Conservation (phyloP, 768 basidiomycete species). For the Podaxis carcinomalis region DNA sequence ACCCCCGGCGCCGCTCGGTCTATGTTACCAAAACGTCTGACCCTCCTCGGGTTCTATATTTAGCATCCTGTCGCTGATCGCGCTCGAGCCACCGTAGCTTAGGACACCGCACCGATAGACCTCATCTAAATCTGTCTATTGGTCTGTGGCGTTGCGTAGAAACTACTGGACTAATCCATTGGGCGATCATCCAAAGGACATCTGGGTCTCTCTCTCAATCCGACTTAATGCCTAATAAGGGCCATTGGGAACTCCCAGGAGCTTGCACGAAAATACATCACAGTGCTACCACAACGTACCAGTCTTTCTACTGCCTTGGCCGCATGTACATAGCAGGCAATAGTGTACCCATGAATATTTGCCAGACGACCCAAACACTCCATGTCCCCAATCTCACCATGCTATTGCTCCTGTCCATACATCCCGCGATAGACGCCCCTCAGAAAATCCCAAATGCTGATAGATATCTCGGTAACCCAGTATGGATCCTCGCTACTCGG, state of each 20-base stretch:
- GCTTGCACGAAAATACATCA: not conserved
- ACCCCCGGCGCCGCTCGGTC: not conserved
- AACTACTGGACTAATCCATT: not conserved
- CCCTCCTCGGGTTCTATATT: not conserved
- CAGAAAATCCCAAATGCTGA: not conserved
- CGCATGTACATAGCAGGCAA: not conserved
- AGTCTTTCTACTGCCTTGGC: not conserved
- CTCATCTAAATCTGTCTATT: not conserved
- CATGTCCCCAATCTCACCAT: not conserved
- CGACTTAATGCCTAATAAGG: not conserved
- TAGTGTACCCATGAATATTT: not conserved
- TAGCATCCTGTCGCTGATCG: not conserved
- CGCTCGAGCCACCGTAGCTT: conserved; percentile 1
- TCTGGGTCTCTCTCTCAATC: not conserved
- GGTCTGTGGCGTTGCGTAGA: not conserved
- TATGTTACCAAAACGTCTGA: not conserved
- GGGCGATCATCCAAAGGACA: not conserved
- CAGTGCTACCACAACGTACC: not conserved
- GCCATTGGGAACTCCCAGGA: not conserved
- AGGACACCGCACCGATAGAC: not conserved
- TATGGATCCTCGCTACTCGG: not conserved
- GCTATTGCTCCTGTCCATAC: not conserved
- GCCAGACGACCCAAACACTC: not conserved
- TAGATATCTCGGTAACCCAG: not conserved
- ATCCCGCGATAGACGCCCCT: not conserved